These are phyloP conservation scores for Pichia sp. DNA, from an alignment of 1,139 yeast genomes.

Conservation along the genomic window DNA sequence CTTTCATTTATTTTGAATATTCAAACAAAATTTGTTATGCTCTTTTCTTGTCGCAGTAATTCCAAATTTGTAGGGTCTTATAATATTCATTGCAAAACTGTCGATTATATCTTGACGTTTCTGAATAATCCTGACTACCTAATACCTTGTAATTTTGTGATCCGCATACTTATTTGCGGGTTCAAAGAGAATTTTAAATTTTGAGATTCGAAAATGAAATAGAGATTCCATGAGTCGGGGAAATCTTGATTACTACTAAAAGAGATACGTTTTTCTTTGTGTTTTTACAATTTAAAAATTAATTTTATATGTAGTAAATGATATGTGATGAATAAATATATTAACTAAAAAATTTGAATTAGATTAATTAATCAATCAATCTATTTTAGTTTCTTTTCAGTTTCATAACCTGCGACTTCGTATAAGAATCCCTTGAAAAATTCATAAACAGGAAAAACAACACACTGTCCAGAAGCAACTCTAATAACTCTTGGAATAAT, in stretches of 20 bases:
- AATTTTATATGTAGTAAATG: not conserved
- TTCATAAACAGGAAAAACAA: conserved; percentile 94
- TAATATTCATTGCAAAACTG: no score
- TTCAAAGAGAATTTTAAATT: no score
- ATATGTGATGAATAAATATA: no score
- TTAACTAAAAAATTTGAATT: no score
- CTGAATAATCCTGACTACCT: no score
- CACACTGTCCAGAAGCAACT: conserved; percentile 99
- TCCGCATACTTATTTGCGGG: no score
- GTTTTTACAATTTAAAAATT: not conserved
- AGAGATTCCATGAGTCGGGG: no score
- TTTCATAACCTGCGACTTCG: conserved; percentile 34
- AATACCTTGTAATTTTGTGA: no score
- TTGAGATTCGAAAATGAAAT: no score
- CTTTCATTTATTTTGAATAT: not conserved
- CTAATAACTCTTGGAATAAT: conserved; percentile 98
- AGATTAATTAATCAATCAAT: not conserved
- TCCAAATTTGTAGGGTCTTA: not conserved
- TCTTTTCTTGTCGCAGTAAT: not conserved
- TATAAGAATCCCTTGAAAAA: conserved; percentile 69
- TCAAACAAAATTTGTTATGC: not conserved
- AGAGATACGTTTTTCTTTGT: not conserved
- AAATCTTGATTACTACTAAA: no score
- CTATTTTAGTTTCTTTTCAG: conserved; percentile 19
- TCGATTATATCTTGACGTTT: no score